These are phyloP conservation scores for Botrytis pseudocinerea DNA, from an alignment of 2,329 filamentous ascomycete species.

Conservation along the genomic window DNA sequence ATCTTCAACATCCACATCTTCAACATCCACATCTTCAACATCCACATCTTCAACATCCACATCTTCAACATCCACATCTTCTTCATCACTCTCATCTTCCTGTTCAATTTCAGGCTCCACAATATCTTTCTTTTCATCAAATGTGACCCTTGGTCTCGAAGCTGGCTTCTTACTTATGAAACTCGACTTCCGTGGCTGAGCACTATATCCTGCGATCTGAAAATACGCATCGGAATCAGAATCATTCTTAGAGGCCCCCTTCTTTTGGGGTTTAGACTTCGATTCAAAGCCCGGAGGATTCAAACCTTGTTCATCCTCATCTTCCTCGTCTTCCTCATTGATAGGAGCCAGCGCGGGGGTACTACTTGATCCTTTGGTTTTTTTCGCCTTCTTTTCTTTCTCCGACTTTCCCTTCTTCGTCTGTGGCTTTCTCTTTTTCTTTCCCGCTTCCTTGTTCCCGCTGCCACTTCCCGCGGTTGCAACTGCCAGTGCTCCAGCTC, in stretches of 20 bases:
- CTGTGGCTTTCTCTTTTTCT: not conserved
- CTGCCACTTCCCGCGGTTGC: not conserved
- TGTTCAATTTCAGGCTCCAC: not conserved
- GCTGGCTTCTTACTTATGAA: not conserved
- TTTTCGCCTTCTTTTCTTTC: not conserved
- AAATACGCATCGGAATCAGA: not conserved
- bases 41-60: not conserved
- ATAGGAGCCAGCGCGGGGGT: not conserved
- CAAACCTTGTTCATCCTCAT: not conserved
- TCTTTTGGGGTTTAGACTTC: no score
- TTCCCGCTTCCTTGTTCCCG: not conserved
- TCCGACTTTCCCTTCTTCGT: not conserved
- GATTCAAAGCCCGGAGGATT: not conserved
- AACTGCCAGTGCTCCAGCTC: not conserved
- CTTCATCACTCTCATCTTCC: not conserved
- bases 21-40: not conserved
- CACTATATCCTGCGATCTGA: no score
- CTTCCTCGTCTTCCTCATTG: no score
- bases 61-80: not conserved
- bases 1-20: not conserved
- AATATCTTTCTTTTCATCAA: not conserved
- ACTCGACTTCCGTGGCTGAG: not conserved
- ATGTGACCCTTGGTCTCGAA: not conserved
- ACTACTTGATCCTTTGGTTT: no score
- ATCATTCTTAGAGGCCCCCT: no score